A percentile compares a stretch with the other conserved stretches of the same genome.
phyloP scores from a whole-genome alignment of 139 green algal genomes.

The Picochlorum sp. region DNA sequence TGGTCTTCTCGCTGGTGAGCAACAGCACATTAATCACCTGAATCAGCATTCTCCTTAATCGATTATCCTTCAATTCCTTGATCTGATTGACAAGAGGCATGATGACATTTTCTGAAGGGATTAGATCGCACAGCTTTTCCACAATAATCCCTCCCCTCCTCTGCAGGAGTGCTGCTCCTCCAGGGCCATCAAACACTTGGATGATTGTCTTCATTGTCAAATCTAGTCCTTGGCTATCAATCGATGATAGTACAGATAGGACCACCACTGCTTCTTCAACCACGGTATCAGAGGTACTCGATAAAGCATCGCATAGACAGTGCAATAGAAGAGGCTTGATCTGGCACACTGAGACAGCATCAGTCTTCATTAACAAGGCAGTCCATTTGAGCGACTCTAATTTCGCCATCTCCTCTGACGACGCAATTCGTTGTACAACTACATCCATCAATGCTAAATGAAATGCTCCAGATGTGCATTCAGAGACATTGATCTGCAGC shows the following conservation, averaged over 20 bases:
- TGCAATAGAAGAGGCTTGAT: conserved; percentile 42
- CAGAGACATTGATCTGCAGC: not conserved
- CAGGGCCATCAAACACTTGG: conserved; percentile 28
- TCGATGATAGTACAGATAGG: conserved; percentile 9
- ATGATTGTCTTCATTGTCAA: conserved; percentile 7
- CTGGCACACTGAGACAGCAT: not conserved
- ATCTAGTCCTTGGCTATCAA: not conserved
- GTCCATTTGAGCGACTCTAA: conserved; percentile 80
- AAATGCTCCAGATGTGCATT: not conserved
- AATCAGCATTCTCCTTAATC: conserved; percentile 71
- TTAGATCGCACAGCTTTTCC: conserved; percentile 30
- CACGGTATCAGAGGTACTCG: conserved; percentile 35
- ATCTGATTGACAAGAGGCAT: conserved; percentile 51
- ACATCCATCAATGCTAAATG: conserved; percentile 7
- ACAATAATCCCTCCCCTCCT: conserved; percentile 57
- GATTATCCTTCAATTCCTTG: conserved; percentile 57
- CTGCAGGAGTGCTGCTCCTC: conserved; percentile 47
- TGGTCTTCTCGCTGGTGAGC: conserved; percentile 76
- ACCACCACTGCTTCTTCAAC: conserved; percentile 44
- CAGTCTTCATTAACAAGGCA: conserved; percentile 32
- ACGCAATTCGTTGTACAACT: conserved; percentile 17
- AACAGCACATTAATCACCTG: conserved; percentile 90
- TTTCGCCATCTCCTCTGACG: conserved; percentile 48
- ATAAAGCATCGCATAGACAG: conserved; percentile 50
- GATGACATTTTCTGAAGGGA: conserved; percentile 23